Conservation (phyloP, 2,329 filamentous ascomycete genomes). For the Aureobasidium zeae region DNA sequence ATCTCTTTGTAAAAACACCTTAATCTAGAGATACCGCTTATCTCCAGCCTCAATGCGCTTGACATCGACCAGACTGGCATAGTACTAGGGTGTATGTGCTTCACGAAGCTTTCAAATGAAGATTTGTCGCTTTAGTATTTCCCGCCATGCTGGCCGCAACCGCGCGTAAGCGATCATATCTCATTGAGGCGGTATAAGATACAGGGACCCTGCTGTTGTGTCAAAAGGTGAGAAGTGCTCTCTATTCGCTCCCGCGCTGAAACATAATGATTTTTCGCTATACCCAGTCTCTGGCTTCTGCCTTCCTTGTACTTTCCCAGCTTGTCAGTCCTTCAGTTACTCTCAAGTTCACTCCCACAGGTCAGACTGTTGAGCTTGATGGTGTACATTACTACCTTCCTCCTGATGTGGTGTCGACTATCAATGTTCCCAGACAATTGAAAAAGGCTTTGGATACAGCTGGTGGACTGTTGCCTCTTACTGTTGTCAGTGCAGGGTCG, state of each 20-base stretch:
- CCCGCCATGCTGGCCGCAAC: not conserved
- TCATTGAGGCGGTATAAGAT: slow-evolving; percentile 4
- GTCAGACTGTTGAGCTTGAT: slow-evolving; percentile 33
- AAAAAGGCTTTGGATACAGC: slow-evolving; percentile 18
- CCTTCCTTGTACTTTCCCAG: slow-evolving; percentile 1
- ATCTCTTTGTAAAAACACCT: too few species aligned
- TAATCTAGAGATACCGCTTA: too few species aligned
- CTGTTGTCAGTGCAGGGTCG: slow-evolving; percentile 28
- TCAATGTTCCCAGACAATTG: slow-evolving; percentile 22
- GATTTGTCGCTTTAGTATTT: not conserved
- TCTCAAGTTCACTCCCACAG: slow-evolving; percentile 26
- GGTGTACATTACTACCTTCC: slow-evolving; percentile 35
- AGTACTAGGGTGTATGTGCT: too few species aligned
- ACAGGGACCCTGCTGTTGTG: not conserved
- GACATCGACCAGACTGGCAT: too few species aligned
- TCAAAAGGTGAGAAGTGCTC: not conserved
- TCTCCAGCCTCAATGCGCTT: too few species aligned
- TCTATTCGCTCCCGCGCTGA: not conserved
- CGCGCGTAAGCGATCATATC: too few species aligned
- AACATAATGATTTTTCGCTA: not conserved
- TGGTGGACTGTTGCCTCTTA: slow-evolving; percentile 32
- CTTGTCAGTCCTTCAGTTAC: not conserved
- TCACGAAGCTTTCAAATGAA: not conserved
- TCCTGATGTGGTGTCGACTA: slow-evolving; percentile 28
- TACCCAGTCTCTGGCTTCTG: slow-evolving; percentile 5